A percentile compares a stretch with the other conserved stretches of the same genome.
Evolutionary conservation across 345 rosid genomes (phyloP).

Genomic region (Pistacia vera): DNA sequence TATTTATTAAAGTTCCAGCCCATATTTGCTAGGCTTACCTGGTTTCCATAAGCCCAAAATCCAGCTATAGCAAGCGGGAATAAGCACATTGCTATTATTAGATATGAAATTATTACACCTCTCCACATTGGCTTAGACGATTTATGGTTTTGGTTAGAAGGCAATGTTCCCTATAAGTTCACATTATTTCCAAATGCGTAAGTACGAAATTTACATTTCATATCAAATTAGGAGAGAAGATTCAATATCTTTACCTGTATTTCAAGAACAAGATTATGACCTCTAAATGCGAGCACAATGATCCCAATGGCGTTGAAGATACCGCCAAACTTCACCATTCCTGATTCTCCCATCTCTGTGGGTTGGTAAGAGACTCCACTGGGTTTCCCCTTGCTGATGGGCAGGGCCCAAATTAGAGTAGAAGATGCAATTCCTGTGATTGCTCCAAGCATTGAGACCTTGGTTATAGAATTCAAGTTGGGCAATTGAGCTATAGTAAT

Average conservation of each 20-base stretch:
- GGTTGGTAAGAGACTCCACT: conserved; percentile 25
- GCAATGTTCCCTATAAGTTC: conserved; percentile 51
- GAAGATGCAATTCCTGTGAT: conserved; percentile 34
- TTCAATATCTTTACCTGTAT: conserved; percentile 41
- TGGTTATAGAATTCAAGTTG: conserved; percentile 46
- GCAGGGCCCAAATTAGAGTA: conserved; percentile 41
- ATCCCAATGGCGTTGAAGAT: conserved; percentile 47
- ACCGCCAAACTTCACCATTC: conserved; percentile 18
- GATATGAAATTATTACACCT: conserved; percentile 42
- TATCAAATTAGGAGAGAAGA: background rate
- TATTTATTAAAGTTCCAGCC: too few species aligned
- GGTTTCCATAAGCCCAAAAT: conserved; percentile 60
- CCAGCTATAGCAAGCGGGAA: conserved; percentile 47
- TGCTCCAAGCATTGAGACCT: conserved; percentile 43
- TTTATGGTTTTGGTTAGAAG: conserved; percentile 30
- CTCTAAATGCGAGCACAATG: conserved; percentile 48
- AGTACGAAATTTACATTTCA: background rate
- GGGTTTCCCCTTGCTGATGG: conserved; percentile 31
- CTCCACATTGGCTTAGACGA: conserved; percentile 52
- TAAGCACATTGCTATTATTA: conserved; percentile 31
- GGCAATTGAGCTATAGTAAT: conserved; percentile 45
- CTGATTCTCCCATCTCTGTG: conserved; percentile 8
- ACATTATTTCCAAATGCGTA: too few species aligned
- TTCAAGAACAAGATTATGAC: conserved; percentile 68
- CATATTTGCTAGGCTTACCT: conserved; percentile 26